A percentile compares a stretch with the other conserved stretches of the same genome.
Conservation (phyloP, 2,329 filamentous ascomycete species). For the Colletotrichum echinochloae region DNA sequence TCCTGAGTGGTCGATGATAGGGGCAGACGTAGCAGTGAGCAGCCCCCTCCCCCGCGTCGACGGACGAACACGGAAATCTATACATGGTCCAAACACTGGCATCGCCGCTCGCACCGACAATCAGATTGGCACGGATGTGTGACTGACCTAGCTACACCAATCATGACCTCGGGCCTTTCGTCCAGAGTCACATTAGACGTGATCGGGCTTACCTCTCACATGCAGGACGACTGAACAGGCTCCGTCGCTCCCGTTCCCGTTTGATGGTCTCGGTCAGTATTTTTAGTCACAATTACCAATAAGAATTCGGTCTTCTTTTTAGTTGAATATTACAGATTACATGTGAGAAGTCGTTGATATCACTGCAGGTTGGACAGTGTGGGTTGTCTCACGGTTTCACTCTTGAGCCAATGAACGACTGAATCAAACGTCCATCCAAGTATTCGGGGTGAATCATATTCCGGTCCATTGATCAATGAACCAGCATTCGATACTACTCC, state of each 20-base stretch:
- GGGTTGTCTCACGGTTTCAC: too few species aligned
- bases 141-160: not conserved
- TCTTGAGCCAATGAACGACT: too few species aligned
- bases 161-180: not conserved
- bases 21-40: not conserved
- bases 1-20: not conserved
- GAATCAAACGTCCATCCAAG: too few species aligned
- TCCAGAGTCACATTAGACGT: not conserved
- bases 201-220: not conserved
- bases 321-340: not conserved
- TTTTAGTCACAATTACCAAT: not conserved
- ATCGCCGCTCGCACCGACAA: not conserved
- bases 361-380: not conserved
- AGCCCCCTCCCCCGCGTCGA: not conserved
- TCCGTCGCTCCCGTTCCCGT: not conserved
- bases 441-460: too few species aligned
- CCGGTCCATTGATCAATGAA: too few species aligned
- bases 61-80: not conserved
- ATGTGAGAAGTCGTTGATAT: not conserved
- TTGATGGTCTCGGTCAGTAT: not conserved
- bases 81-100: not conserved
- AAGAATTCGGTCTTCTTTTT: not conserved
- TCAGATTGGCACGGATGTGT: not conserved
- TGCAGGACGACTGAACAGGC: not conserved
- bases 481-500: too few species aligned